Conservation (phyloP, 2,329 filamentous ascomycete genomes). For the Beauveria sp. region DNA sequence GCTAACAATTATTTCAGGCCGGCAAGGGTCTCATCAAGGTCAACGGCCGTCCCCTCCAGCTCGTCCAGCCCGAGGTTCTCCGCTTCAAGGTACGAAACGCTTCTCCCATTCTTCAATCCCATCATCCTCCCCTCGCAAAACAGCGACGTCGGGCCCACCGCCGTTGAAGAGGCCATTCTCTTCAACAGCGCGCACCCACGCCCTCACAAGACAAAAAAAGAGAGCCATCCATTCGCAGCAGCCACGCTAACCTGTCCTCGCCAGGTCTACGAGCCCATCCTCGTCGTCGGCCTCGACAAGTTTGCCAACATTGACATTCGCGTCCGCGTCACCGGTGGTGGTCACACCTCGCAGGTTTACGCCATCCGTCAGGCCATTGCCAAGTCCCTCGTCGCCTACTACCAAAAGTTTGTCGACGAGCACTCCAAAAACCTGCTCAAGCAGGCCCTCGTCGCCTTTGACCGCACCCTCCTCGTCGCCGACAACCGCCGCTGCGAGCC, state of each 20-base stretch:
- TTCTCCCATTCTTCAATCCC: neutral
- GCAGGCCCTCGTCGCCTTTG: constrained; percentile 91
- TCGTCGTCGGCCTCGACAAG: constrained; percentile 96
- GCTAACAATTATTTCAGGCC: constrained; percentile 29
- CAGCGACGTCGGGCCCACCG: neutral
- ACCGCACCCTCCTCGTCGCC: constrained; percentile 94
- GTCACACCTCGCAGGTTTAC: constrained; percentile 96
- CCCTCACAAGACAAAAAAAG: neutral
- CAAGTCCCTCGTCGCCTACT: constrained; percentile 75
- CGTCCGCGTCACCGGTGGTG: constrained; percentile 92
- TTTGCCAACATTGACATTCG: constrained; percentile 96
- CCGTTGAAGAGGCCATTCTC: neutral
- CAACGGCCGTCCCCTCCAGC: constrained; percentile 91
- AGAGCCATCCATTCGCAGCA: constrained; percentile 12
- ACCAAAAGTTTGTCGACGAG: constrained; percentile 99
- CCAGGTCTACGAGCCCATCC: constrained; percentile 94
- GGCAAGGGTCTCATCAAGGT: constrained; percentile 83
- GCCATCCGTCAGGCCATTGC: constrained; percentile 98
- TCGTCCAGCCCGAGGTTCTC: constrained; percentile 93
- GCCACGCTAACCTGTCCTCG: constrained; percentile 15
- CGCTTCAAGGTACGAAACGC: constrained; percentile 76
- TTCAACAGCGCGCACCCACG: neutral
- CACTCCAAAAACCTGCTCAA: constrained; percentile 99
- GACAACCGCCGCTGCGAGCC: constrained; percentile 99
- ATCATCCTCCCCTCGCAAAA: constrained; percentile 4